Evolutionary conservation across 2,329 filamentous ascomycete genomes (phyloP).

Genomic region (Ophiostoma ulmi): DNA sequence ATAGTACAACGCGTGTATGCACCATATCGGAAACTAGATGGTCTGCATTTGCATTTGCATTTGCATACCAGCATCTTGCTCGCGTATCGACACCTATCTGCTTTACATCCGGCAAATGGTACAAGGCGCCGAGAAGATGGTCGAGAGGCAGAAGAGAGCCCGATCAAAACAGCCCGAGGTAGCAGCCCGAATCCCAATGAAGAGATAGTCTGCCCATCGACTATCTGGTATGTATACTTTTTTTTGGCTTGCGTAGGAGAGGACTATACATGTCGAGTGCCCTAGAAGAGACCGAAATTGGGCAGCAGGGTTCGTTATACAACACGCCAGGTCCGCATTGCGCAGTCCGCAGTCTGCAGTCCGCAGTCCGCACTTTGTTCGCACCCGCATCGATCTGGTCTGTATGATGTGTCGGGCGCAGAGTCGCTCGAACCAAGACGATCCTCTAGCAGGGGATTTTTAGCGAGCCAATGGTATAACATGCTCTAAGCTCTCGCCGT

Average conservation of each 20-base stretch:
- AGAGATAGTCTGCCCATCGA: background rate
- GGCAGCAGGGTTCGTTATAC: no score
- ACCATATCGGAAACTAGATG: background rate
- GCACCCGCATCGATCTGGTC: background rate
- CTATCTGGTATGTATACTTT: background rate
- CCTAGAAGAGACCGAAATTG: no score
- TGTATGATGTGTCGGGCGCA: background rate
- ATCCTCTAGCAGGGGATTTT: background rate
- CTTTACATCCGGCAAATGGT: background rate
- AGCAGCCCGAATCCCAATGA: background rate
- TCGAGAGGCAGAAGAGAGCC: background rate
- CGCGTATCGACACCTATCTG: background rate
- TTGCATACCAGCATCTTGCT: background rate
- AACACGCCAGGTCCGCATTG: background rate
- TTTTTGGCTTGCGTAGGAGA: background rate
- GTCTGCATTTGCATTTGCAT: background rate
- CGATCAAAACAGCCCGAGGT: background rate
- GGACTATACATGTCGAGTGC: background rate
- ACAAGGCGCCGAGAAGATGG: background rate
- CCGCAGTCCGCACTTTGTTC: background rate
- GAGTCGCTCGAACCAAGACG: background rate
- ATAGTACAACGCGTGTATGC: background rate
- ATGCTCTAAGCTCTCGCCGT: background rate
- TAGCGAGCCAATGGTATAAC: background rate
- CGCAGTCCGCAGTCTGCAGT: background rate